These are phyloP conservation scores for Zasmidium citrigriseum DNA, from an alignment of 2,329 filamentous ascomycete genomes.

Conservation along the genomic window DNA sequence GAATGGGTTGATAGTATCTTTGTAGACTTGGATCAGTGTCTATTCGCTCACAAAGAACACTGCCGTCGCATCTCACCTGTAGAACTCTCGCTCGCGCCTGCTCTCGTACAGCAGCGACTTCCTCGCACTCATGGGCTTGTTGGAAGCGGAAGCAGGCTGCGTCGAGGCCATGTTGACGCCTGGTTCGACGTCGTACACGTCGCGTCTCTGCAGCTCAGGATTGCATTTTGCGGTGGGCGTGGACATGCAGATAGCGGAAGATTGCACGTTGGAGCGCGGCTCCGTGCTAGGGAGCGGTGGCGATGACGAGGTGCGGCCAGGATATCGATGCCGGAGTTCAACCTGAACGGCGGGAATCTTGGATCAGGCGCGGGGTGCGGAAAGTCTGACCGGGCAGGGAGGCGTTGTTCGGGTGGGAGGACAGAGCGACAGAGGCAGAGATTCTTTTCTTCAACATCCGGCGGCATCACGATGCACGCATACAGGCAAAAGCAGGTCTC, in stretches of 20 bases:
- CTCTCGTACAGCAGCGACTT: conserved; percentile 27
- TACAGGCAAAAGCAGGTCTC: not conserved
- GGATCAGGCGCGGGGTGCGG: not conserved
- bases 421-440: not conserved
- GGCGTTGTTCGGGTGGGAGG: not conserved
- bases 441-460: not conserved
- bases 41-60: not conserved
- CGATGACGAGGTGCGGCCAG: not conserved
- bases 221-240: not conserved
- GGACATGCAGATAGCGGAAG: not conserved
- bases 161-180: conserved; percentile 14
- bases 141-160: not conserved
- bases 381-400: no score
- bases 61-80: conserved; percentile 20
- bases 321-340: not conserved
- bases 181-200: not conserved
- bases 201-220: not conserved
- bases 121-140: conserved; percentile 9
- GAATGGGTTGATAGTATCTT: conserved; percentile 32
- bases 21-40: not conserved
- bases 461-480: not conserved
- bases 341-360: not conserved
- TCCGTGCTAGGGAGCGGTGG: not conserved
- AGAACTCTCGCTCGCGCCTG: conserved; percentile 35
- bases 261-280: not conserved